These are phyloP conservation scores for Mimosa bimucronata DNA, from an alignment of 306 rosid genomes.

Conservation along the genomic window DNA sequence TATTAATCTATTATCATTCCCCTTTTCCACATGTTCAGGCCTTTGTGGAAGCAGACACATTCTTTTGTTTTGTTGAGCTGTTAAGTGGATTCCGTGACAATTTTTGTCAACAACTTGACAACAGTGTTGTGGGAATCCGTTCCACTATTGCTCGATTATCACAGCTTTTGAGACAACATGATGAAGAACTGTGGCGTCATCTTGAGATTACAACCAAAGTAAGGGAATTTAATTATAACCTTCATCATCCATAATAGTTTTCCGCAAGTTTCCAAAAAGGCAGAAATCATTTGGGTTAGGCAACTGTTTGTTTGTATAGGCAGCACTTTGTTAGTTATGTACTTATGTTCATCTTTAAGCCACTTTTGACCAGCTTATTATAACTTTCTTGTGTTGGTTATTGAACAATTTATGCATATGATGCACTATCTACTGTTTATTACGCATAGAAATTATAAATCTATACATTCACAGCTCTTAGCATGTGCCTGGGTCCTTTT, in stretches of 20 bases:
- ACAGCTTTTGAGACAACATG: constrained; percentile 90
- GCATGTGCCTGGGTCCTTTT: neutral
- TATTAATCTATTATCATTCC: constrained; percentile 41
- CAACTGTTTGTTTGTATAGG: constrained; percentile 8
- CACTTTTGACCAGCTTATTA: constrained; percentile 12
- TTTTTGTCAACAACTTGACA: constrained; percentile 98
- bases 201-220: constrained; percentile 97
- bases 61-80: constrained; percentile 97
- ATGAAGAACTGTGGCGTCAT: constrained; percentile 99
- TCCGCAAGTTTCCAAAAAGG: constrained; percentile 10
- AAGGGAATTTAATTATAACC: constrained; percentile 37
- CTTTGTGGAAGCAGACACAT: constrained; percentile 93
- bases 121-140: constrained; percentile 98
- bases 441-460: neutral
- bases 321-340: neutral
- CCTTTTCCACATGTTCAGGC: constrained; percentile 60
- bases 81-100: constrained; percentile 96
- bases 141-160: constrained; percentile 89
- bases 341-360: neutral
- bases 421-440: constrained; percentile 24
- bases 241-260: neutral
- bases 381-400: constrained; percentile 1
- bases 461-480: neutral
- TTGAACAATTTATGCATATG: neutral
- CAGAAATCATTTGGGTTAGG: constrained; percentile 24